Base-by-base conservation (phyloP, 257 asterid genomes). In the Jacaranda copaia region DNA sequence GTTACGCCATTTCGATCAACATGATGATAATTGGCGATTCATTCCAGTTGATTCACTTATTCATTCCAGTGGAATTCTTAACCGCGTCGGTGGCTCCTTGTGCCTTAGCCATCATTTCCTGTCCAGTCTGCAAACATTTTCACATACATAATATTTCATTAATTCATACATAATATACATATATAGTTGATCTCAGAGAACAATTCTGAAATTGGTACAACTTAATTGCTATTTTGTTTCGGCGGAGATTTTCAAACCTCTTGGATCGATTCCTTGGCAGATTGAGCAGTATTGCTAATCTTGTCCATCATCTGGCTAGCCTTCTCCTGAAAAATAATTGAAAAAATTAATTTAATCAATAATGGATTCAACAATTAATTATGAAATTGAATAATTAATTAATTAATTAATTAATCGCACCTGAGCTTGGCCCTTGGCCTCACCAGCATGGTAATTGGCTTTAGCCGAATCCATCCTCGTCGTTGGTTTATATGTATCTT, bases 81-180 rank as follows among this genome's bases (percentile, higher is more conserved):
- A 82, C 66, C 9, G 86, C 81, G 20, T 87, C 88, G 20, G 69
- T 89, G 12, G 89, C 91, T 66, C 84, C 91, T 25, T 87, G 82
- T 62, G 88, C 85, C 81, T 79, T 83, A 5, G 80, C 85, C 73
- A 64, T 52, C 78, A 83, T 59, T 75, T 85, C 86, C 53, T 79
- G 75, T 6, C 89, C 88, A 36, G 84, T 69, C 91, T 85, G 82
- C 60, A 73, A 13, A 7, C 0, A 36, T 19, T 15, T 46, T 5
- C 6, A 52, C 15, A 42, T 25, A 25, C 32, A 2, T 53, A 36
- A 14, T 42, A 8, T 42, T 42, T 42, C 46, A 42, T 16, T 18
- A 25, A 25, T 25, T 25, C 32, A 25, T 25, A 25, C 2, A 25
- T 25, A 25, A 25, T n/a, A n/a, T n/a, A n/a, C n/a, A n/a, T n/a